Base-by-base conservation (phyloP, 176 grass and related monocot species). In the Saccharum spontaneum region DNA sequence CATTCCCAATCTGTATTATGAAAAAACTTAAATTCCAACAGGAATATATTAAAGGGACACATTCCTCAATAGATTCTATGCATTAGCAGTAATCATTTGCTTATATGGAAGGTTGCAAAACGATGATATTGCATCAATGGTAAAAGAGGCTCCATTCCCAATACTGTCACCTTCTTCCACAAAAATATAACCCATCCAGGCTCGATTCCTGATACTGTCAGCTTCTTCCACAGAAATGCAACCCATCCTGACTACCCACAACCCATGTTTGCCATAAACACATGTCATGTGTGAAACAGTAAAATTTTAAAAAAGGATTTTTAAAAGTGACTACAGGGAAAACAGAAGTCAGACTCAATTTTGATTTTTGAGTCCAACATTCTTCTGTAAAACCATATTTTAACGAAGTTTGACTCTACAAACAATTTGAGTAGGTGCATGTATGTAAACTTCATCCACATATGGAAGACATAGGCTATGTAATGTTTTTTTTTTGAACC, bases 91-190 rank as follows among this genome's bases (percentile, higher is more conserved):
- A 89, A 43, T 41, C 88, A 74, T 65, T 89, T 70, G 33, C 71
- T 91, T 76, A 72, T 83, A 63, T 17, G 30, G 5, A 82, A 85
- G 43, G 84, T 70, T 43, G 72, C 30, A 30, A 79, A 75, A 87
- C 17, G 13, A 59, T 43, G 4, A 48, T 50, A 83, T 66, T 67
- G 16, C 15, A 31, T 44, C 38, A 78, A 8, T 3, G 38, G n/a
- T 78, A 67, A 62, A 46, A 77, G 10, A 13, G 10, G 39, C 49
- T 57, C 20, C 34, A 46, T 81, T n/a, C 43, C 12, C 44, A 54
- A 62, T 43, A 64, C n/a, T 26, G 60, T 70, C 80, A 62, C 62
- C 76, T 77, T 84, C 75, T 86, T 75, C 38, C 64, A 69, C 71
- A 38, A 15, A 55, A 82, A 18, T 13, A 24, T 61, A 61, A 61